phyloP scores from a whole-genome alignment of 2,329 filamentous ascomycete species.

The Sclerotinia spermophila region DNA sequence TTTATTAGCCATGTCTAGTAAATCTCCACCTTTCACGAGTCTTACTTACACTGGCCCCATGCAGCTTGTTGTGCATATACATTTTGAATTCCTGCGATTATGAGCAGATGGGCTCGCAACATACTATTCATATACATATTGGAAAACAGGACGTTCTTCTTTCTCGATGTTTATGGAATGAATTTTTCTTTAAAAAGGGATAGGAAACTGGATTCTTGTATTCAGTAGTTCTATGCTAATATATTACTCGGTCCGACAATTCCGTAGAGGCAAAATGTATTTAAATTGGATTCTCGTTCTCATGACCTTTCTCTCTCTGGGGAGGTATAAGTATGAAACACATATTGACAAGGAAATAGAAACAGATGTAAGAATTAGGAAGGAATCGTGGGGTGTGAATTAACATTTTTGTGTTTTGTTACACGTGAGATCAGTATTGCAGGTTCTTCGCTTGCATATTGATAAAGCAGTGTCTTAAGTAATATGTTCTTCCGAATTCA shows the following conservation, averaged over 20 bases:
- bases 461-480: not conserved
- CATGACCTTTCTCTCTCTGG: not conserved
- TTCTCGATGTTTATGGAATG: not conserved
- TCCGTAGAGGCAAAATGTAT: slow-evolving; percentile 10
- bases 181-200: not conserved
- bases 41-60: slow-evolving; percentile 22
- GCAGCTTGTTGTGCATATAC: slow-evolving; percentile 26
- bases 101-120: slow-evolving; percentile 1
- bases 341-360: not conserved
- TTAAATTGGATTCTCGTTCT: not conserved
- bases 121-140: not conserved
- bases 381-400: fast-evolving
- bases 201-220: not conserved
- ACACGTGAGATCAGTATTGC: not conserved
- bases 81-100: not conserved
- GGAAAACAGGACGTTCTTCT: not conserved
- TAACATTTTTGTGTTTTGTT: not conserved
- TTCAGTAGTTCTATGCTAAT: slow-evolving; percentile 35
- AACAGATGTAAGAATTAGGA: no score
- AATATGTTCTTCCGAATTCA: not conserved
- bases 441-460: not conserved
- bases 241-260: not conserved
- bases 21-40: not conserved
- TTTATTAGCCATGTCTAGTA: not conserved
- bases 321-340: not conserved